phyloP scores from a whole-genome alignment of 495 filamentous ascomycete genomes.

The Neurospora tetrasperma region DNA sequence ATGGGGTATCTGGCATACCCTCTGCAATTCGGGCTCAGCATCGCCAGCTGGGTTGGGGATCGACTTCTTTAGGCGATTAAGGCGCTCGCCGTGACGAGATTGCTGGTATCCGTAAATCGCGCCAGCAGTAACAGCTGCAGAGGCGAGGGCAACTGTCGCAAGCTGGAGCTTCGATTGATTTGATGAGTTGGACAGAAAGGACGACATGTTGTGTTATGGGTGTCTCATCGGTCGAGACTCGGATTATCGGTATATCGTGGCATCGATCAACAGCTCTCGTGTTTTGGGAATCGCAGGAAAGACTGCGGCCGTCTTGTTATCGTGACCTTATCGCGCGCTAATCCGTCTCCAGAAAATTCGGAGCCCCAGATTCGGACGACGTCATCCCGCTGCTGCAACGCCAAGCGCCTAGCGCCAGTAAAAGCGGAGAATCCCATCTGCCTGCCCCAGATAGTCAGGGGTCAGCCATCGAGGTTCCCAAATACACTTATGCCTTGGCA shows the following conservation, averaged over 20 bases:
- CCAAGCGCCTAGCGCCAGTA: neutral
- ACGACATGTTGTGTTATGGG: conserved; percentile 22
- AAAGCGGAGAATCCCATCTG: neutral
- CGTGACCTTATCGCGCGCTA: neutral
- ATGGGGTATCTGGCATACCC: conserved; percentile 8
- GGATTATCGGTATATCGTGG: neutral
- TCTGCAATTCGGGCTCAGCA: conserved; percentile 21
- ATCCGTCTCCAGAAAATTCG: neutral
- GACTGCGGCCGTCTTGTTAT: neutral
- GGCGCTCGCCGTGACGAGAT: conserved; percentile 48
- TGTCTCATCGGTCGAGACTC: neutral
- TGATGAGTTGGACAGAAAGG: conserved; percentile 25
- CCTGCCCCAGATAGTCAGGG: neutral
- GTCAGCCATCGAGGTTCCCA: neutral
- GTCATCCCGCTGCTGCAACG: neutral
- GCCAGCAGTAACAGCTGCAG: conserved; percentile 62
- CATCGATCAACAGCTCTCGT: neutral
- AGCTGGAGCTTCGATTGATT: conserved; percentile 46
- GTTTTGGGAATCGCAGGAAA: neutral
- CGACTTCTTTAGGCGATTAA: conserved; percentile 59
- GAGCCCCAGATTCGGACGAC: neutral
- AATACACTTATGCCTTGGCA: neutral
- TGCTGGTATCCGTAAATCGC: conserved; percentile 64
- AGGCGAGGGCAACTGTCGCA: conserved; percentile 63
- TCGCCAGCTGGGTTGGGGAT: conserved; percentile 48